These are phyloP conservation scores for Arthroderma sp. DNA, from an alignment of 2,329 filamentous ascomycete species.

Conservation along the genomic window DNA sequence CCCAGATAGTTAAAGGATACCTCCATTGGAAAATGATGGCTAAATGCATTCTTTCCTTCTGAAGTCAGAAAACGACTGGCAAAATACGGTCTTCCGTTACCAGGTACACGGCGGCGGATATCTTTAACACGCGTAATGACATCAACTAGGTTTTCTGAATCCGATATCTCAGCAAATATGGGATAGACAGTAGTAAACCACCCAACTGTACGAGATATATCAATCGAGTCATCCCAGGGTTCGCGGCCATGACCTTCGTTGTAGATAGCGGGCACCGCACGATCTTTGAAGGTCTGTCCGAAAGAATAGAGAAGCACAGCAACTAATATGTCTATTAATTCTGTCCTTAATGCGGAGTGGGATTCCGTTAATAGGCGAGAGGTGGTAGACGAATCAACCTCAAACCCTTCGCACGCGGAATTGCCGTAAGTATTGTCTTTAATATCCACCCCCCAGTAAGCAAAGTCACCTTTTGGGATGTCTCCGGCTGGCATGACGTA, in stretches of 20 bases:
- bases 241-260: conserved; percentile 40
- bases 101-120: conserved; percentile 21
- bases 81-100: conserved; percentile 24
- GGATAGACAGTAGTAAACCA: conserved; percentile 40
- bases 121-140: conserved; percentile 27
- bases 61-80: conserved; percentile 18
- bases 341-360: conserved; percentile 22
- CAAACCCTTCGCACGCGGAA: conserved; percentile 23
- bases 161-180: conserved; percentile 19
- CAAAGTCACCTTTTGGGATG: conserved; percentile 20
- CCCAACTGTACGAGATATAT: conserved; percentile 35
- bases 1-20: conserved; percentile 30
- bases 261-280: conserved; percentile 31
- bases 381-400: conserved; percentile 21
- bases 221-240: conserved; percentile 30
- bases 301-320: conserved; percentile 32
- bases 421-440: conserved; percentile 22
- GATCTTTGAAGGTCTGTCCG: conserved; percentile 28
- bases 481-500: conserved; percentile 17
- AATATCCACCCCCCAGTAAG: conserved; percentile 26
- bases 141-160: conserved; percentile 15
- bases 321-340: conserved; percentile 26
- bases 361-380: conserved; percentile 20
- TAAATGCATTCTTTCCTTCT: conserved; percentile 19
- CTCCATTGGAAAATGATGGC: conserved; percentile 28